Conservation (phyloP, 768 basidiomycete genomes). For the Phlebiopsis flavidoalba region DNA sequence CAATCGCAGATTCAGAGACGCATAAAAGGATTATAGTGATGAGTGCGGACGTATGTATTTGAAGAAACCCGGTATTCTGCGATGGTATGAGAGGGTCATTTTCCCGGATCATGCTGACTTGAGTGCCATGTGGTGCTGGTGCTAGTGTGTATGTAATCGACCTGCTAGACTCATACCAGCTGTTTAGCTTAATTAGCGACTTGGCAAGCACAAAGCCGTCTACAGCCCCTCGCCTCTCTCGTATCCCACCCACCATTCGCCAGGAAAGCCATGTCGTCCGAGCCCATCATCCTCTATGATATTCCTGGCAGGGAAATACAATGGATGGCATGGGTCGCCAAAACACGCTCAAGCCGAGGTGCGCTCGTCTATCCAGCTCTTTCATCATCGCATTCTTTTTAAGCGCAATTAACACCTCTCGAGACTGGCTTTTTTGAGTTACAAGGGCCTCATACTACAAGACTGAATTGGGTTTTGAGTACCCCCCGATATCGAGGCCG, state of each 20-base stretch:
- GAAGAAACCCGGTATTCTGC: no score
- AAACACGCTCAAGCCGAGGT: constrained; percentile 44
- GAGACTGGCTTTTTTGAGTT: constrained; percentile 27
- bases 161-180: not conserved
- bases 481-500: constrained; percentile 37
- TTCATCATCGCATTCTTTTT: constrained; percentile 12
- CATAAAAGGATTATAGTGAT: not conserved
- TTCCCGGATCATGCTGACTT: not conserved
- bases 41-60: no score
- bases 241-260: no score
- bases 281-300: constrained; percentile 13
- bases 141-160: not conserved
- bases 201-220: not conserved
- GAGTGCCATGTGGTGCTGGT: not conserved
- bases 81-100: not conserved
- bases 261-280: not conserved
- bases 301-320: constrained; percentile 23
- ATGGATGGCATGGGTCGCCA: constrained; percentile 32
- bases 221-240: no score
- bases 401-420: constrained; percentile 14
- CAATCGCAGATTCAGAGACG: not conserved
- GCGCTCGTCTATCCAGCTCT: constrained; percentile 17
- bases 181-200: not conserved
- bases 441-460: constrained; percentile 34
- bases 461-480: constrained; percentile 45